phyloP scores from a whole-genome alignment of 495 filamentous ascomycete species.

The Xylaria curta region DNA sequence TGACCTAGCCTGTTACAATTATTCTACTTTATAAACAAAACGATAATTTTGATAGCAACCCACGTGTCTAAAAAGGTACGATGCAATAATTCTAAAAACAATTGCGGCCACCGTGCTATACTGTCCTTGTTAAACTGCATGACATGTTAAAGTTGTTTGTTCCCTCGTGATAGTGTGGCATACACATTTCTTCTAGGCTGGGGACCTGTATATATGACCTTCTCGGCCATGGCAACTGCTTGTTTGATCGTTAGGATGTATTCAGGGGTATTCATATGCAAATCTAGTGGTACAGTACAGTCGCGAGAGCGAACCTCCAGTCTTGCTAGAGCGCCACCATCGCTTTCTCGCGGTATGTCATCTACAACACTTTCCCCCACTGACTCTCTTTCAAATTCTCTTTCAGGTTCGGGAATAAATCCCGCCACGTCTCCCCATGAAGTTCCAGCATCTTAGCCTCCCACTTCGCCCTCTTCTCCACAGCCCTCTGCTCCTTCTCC shows the following conservation, averaged over 20 bases:
- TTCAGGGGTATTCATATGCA: background rate
- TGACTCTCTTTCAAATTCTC: background rate
- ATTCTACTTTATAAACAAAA: background rate
- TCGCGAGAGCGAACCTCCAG: background rate
- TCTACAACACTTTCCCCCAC: background rate
- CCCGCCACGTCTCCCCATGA: constrained; percentile 31
- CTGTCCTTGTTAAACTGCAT: background rate
- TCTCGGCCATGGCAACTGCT: background rate
- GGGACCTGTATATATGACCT: background rate
- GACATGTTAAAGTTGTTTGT: background rate
- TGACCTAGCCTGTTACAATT: background rate
- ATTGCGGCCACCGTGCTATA: background rate
- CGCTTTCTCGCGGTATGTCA: background rate
- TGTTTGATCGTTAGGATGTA: background rate
- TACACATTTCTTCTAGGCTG: background rate
- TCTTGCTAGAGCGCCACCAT: background rate
- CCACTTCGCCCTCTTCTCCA: constrained; percentile 26
- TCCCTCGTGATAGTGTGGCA: background rate
- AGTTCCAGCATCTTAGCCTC: constrained; percentile 29
- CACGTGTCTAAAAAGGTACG: background rate
- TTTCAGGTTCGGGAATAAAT: constrained; percentile 13
- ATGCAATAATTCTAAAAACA: background rate
- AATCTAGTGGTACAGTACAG: background rate
- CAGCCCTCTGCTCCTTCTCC: constrained; percentile 43
- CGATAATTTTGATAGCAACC: background rate